phyloP scores from a whole-genome alignment of 2,329 filamentous ascomycete species.

The Penicillium sp. region DNA sequence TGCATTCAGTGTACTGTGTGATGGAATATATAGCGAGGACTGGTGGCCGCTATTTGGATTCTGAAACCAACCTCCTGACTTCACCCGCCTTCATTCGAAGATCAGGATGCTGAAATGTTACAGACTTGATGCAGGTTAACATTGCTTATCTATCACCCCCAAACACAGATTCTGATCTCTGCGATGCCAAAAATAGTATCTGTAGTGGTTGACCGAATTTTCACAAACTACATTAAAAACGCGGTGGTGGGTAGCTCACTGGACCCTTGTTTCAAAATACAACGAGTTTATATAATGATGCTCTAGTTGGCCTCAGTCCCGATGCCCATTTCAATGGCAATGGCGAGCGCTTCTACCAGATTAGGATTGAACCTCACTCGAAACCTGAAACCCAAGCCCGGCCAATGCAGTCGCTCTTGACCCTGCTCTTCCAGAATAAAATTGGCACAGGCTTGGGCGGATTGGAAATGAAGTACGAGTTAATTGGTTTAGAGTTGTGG shows the following conservation, averaged over 20 bases:
- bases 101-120: background rate
- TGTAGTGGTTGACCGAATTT: background rate
- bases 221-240: constrained; percentile 4
- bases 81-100: no score
- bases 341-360: background rate
- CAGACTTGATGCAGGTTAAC: no score
- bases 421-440: background rate
- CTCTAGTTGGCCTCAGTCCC: background rate
- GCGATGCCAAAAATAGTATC: background rate
- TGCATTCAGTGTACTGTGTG: no score
- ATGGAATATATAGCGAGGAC: no score
- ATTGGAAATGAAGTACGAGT: background rate
- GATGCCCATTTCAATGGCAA: background rate
- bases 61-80: no score
- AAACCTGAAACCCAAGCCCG: constrained; percentile 11
- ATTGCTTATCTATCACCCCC: background rate
- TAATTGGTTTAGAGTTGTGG: background rate
- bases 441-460: background rate
- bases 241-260: background rate
- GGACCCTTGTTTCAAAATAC: background rate
- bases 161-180: background rate
- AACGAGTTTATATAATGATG: background rate
- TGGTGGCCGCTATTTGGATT: no score
- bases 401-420: constrained; percentile 2
- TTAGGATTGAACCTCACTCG: constrained; percentile 5